phyloP scores from a whole-genome alignment of 2,329 filamentous ascomycete species.

The Nemania serpens region DNA sequence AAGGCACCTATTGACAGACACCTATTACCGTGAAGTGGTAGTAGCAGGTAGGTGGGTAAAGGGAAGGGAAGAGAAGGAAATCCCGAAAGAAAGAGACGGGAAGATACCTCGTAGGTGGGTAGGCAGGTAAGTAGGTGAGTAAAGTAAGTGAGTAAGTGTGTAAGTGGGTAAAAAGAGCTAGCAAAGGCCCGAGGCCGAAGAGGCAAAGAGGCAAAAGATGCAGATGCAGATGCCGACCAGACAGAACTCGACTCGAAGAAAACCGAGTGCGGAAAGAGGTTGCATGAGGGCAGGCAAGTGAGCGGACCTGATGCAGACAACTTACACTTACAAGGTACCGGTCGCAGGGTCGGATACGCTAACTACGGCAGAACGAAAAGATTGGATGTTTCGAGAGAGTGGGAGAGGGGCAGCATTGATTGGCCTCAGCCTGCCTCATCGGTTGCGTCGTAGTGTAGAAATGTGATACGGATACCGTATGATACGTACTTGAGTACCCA shows the following conservation, averaged over 20 bases:
- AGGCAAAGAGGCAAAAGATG: conserved; percentile 1
- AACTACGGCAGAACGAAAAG: neutral
- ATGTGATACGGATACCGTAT: conserved; percentile 12
- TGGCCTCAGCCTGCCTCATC: conserved; percentile 24
- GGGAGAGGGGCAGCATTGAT: conserved; percentile 31
- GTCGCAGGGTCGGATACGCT: conserved; percentile 1
- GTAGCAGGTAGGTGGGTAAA: too few species aligned
- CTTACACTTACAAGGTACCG: conserved; percentile 3
- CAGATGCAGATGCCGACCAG: conserved; percentile 2
- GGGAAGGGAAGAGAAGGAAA: neutral
- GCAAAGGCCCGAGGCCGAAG: neutral
- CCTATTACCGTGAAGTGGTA: neutral
- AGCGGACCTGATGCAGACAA: neutral
- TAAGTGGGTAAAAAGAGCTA: neutral
- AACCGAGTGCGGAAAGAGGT: conserved; percentile 22
- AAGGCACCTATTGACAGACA: neutral
- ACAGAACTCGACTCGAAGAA: conserved; percentile 18
- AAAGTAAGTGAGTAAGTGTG: neutral
- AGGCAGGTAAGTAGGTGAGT: neutral
- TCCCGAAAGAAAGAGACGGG: neutral
- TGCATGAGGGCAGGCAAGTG: conserved; percentile 15
- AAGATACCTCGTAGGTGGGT: neutral
- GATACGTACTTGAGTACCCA: neutral
- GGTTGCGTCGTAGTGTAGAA: neutral
- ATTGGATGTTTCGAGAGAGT: conserved; percentile 28